Base-by-base conservation (phyloP, 345 rosid species). In the Erysimum cheiranthoides region DNA sequence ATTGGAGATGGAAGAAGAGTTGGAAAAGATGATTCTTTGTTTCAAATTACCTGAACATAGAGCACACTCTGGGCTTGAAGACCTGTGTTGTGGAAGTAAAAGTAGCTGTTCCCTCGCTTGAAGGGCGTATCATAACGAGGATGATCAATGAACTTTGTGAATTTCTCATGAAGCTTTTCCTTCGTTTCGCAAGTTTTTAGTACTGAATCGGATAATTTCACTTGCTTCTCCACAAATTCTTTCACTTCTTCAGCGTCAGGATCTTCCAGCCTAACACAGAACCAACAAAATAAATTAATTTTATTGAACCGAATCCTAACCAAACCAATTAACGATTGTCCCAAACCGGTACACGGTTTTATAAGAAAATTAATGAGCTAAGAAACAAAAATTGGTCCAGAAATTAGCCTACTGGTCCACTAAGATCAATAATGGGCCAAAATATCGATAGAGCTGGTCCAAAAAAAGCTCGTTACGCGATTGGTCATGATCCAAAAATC, bases 61-160 rank as follows among this genome's bases (percentile, higher is more conserved):
- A 90, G 91, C 65, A 95, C 89, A 71, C 63, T 62, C 66, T 95
- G 98, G 1, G 98, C 85, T 79, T 95, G 98, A 39, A 95, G 98
- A 30, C 99, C 98, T 3, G 87, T 77, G 76, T 95, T 95, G 14
- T 89, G 96, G 74, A 87, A 90, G 85, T 88, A 89, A 78, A 95
- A 92, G 77, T 84, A 90, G 70, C 76, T 86, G 73, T 86, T 71
- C 31, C 88, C 98, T 61, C 89, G 79, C 78, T 63, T 89, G 36
- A 80, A 89, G 5, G 98, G 97, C 1, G 86, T 82, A 1, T 81
- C 87, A 39, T 90, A 90, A 5, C 98, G 91, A 3, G 99, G 98
- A 66, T 93, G 88, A 82, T 95, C 97, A 54, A 88, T 83, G 16
- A 87, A 79, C 56, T 79, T 76, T 4, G 94, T 92, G 43, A 89